Base-by-base conservation (phyloP, 768 basidiomycete species). In the Jaapia argillacea region DNA sequence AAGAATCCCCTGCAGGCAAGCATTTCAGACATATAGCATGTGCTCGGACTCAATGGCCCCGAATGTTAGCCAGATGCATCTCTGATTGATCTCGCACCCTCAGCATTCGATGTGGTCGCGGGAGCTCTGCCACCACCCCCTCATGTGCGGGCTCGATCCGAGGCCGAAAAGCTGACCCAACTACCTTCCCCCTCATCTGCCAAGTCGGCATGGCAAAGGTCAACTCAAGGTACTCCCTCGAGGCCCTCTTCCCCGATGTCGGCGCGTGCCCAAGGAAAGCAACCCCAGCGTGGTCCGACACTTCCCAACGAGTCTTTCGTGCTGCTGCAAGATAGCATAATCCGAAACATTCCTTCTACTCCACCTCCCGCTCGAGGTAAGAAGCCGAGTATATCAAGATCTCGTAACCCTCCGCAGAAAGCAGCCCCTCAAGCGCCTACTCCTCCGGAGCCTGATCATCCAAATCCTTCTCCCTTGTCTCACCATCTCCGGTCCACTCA, bases 301-400 rank as follows among this genome's bases (percentile, higher is more conserved):
- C 68, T 75, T 33, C 85, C 89, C 5, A 85, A 77, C 54, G 90
- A 92, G 60, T 94, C 91, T 21, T 96, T 93, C 63, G 86, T 96
- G 46, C 72, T 96, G 35, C 69, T 93, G 22, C 85, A 89, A 58
- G 89, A 92, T 55, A 90, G 86, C 51, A 66, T 85, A 45, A 71
- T 88, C 52, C 72, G 71, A 37, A 77, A 70, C 54, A 85, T 85
- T 45, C 85, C 85, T 49, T 66, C 77, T 46, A 54, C 75, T 28
- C 60, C 74, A 41, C 51, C 72, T 24, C 55, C 69, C 28, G 46
- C 67, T 28, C 57, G 59, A 42, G 44, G 71, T n/a, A 75, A 71
- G 61, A 71, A 70, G 43, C 55, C 58, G n/a, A 37, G 56, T 4
- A 51, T 66, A 24, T 52, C 65, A 26, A 73, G 69, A 48, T 58